phyloP scores from a whole-genome alignment of 1,284 basidiomycete genomes.

The Chiua sp. region DNA sequence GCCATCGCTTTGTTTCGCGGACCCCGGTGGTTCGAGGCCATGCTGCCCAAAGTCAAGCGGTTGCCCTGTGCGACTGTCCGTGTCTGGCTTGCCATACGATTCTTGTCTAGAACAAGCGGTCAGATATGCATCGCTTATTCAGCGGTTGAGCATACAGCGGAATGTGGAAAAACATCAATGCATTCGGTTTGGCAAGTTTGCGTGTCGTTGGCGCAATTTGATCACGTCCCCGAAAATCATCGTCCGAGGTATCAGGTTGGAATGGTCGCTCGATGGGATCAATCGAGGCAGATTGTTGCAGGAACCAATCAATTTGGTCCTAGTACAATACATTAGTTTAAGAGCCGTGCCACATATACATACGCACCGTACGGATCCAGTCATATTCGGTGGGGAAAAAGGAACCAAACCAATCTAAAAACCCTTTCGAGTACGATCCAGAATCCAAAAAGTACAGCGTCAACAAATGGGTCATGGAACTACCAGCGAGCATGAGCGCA shows the following conservation, averaged over 20 bases:
- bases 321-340: conserved; percentile 25
- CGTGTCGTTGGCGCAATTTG: conserved; percentile 60
- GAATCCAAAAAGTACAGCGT: conserved; percentile 96
- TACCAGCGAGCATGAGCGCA: conserved; percentile 33
- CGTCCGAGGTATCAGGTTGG: conserved; percentile 71
- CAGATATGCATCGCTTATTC: not conserved
- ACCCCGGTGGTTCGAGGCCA: conserved; percentile 63
- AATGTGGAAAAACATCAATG: conserved; percentile 95
- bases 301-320: conserved; percentile 89
- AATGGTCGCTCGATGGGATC: conserved; percentile 81
- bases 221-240: conserved; percentile 65
- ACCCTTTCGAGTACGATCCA: conserved; percentile 71
- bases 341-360: not conserved
- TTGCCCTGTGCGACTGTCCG: conserved; percentile 57
- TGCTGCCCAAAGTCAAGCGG: conserved; percentile 71
- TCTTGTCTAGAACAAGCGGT: conserved; percentile 55
- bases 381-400: conserved; percentile 77
- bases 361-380: conserved; percentile 69
- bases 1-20: conserved; percentile 74
- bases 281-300: conserved; percentile 77
- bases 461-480: conserved; percentile 85
- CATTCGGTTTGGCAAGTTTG: conserved; percentile 87
- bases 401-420: conserved; percentile 63
- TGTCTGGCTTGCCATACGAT: conserved; percentile 63
- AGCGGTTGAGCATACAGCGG: conserved; percentile 67